phyloP scores from a whole-genome alignment of 805 yeast species.

The Candida anglica region DNA sequence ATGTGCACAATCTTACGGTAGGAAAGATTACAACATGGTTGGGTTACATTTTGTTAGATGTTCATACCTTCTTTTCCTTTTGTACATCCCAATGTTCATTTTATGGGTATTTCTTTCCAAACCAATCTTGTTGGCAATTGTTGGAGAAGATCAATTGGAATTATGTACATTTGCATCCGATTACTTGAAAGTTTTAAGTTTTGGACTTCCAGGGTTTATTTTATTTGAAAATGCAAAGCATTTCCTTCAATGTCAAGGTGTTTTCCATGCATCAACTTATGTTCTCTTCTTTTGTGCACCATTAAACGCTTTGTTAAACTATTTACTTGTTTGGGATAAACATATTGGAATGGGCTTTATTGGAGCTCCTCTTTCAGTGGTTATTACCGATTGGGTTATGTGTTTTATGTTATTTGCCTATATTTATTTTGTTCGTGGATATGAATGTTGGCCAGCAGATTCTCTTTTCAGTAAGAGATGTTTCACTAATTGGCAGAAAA shows the following conservation, averaged over 20 bases:
- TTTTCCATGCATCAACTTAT: slow-evolving; percentile 76
- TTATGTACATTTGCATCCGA: slow-evolving; percentile 46
- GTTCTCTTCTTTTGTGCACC: slow-evolving; percentile 72
- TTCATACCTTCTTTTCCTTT: slow-evolving; percentile 48
- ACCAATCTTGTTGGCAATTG: slow-evolving; percentile 34
- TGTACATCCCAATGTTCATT: slow-evolving; percentile 51
- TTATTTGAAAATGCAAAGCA: slow-evolving; percentile 70
- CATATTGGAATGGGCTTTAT: slow-evolving; percentile 57
- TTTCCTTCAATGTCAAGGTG: slow-evolving; percentile 72
- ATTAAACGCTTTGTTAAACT: slow-evolving; percentile 63
- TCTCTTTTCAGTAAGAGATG: slow-evolving; percentile 17
- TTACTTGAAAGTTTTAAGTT: slow-evolving; percentile 51
- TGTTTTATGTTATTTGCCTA: slow-evolving; percentile 50
- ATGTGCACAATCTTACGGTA: slow-evolving; percentile 76
- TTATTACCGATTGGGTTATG: slow-evolving; percentile 69
- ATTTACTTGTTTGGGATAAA: slow-evolving; percentile 63
- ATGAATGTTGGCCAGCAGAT: slow-evolving; percentile 39
- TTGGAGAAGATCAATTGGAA: slow-evolving; percentile 17
- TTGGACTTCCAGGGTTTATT: slow-evolving; percentile 74
- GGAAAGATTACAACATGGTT: slow-evolving; percentile 58
- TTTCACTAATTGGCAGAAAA: slow-evolving; percentile 57
- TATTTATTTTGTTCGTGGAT: slow-evolving; percentile 41
- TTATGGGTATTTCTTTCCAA: slow-evolving; percentile 62
- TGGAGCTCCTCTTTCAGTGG: slow-evolving; percentile 77
- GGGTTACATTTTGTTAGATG: slow-evolving; percentile 70